Evolutionary conservation across 176 grass and related monocot species (phyloP).

Genomic region (Alloteropsis semialata): DNA sequence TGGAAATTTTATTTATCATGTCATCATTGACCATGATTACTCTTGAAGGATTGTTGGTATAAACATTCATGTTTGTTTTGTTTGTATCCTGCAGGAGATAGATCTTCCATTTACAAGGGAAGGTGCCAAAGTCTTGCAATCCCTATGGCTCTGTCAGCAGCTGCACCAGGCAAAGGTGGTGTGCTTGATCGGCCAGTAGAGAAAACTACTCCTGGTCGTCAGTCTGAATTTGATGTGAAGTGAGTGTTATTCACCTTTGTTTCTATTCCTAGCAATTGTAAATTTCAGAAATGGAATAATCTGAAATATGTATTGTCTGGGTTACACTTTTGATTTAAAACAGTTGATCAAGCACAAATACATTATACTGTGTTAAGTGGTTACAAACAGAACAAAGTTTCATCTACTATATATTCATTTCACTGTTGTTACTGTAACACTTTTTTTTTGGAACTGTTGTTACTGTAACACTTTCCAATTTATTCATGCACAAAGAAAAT

Average conservation of each 20-base stretch:
- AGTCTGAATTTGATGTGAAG: conserved; percentile 90
- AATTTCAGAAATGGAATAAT: background rate
- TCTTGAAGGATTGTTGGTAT: background rate
- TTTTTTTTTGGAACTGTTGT: no score
- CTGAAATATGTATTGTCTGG: background rate
- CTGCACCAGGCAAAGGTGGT: conserved; percentile 82
- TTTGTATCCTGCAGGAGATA: conserved; percentile 57
- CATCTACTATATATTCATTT: background rate
- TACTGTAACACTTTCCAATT: background rate
- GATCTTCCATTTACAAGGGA: conserved; percentile 39
- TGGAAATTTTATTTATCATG: background rate
- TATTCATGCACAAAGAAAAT: background rate
- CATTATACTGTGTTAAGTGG: background rate
- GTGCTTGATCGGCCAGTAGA: conserved; percentile 88
- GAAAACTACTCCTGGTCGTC: conserved; percentile 75
- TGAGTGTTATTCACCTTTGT: conserved; percentile 24
- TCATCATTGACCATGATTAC: background rate
- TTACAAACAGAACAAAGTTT: background rate
- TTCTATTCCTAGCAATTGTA: background rate
- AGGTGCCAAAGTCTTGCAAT: conserved; percentile 40
- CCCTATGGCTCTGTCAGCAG: conserved; percentile 50
- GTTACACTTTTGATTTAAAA: background rate
- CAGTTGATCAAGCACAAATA: background rate
- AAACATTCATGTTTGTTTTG: conserved; percentile 2
- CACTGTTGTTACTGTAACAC: no score